Evolutionary conservation across 2,329 filamentous ascomycete species (phyloP).

Genomic region (Fusarium oxysporum): DNA sequence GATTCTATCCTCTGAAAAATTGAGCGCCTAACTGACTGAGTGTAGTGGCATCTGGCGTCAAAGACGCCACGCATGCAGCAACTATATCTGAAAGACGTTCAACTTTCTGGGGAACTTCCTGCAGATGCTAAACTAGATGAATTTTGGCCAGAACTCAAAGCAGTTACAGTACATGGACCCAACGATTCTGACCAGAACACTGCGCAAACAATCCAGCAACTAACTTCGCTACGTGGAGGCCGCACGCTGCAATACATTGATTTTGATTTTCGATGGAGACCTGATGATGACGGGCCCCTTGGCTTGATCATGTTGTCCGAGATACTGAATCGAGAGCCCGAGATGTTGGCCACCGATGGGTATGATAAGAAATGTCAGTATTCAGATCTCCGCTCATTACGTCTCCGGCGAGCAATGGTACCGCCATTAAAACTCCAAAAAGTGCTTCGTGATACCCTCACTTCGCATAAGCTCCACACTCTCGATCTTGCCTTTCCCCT

Average conservation of each 20-base stretch:
- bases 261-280: slow-evolving; percentile 46
- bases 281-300: slow-evolving; percentile 38
- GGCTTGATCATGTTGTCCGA: slow-evolving; percentile 30
- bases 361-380: slow-evolving; percentile 38
- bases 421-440: slow-evolving; percentile 40
- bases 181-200: slow-evolving; percentile 40
- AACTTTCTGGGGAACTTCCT: slow-evolving; percentile 26
- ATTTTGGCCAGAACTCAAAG: slow-evolving; percentile 49
- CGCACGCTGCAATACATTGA: slow-evolving; percentile 47
- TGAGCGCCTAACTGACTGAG: slow-evolving; percentile 10
- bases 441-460: slow-evolving; percentile 44
- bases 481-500: slow-evolving; percentile 54
- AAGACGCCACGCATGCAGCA: slow-evolving; percentile 50
- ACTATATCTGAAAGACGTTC: slow-evolving; percentile 47
- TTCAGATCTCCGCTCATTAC: slow-evolving; percentile 44
- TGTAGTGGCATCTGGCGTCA: slow-evolving; percentile 43
- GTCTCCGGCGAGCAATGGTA: slow-evolving; percentile 44
- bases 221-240: slow-evolving; percentile 47
- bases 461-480: slow-evolving; percentile 46
- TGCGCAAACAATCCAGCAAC: slow-evolving; percentile 33
- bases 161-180: slow-evolving; percentile 43
- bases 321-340: slow-evolving; percentile 29
- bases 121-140: slow-evolving; percentile 27
- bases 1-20: not conserved
- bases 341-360: slow-evolving; percentile 13